Evolutionary conservation across 2,329 filamentous ascomycete genomes (phyloP).

Genomic region (Penicillium sp.): DNA sequence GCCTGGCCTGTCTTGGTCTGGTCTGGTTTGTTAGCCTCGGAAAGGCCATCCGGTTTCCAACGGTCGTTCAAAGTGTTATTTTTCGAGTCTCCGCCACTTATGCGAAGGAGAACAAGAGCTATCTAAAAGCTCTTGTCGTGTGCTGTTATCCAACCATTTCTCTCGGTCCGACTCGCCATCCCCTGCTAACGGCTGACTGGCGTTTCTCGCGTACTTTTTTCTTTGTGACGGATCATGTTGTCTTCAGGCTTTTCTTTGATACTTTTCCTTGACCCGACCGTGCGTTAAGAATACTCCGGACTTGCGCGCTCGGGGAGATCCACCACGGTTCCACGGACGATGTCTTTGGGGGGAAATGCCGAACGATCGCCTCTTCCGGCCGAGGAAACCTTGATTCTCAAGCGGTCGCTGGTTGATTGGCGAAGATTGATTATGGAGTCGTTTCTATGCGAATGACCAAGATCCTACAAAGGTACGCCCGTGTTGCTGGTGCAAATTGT

Average conservation of each 20-base stretch:
- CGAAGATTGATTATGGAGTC: slow-evolving; percentile 9
- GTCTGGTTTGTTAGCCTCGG: neutral
- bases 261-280: neutral
- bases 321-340: slow-evolving; percentile 26
- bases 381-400: slow-evolving; percentile 22
- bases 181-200: neutral
- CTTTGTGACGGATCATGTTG: neutral
- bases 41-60: neutral
- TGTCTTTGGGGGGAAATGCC: slow-evolving; percentile 15
- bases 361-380: slow-evolving; percentile 33
- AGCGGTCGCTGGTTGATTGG: slow-evolving; percentile 5
- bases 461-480: neutral
- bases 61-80: neutral
- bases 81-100: neutral
- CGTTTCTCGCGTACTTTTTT: neutral
- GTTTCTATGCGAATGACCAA: neutral
- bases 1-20: neutral
- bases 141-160: neutral
- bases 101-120: neutral
- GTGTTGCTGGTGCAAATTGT: neutral
- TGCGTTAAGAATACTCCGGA: slow-evolving; percentile 5
- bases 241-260: neutral
- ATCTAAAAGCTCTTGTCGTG: neutral
- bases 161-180: neutral
- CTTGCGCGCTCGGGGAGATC: slow-evolving; percentile 14